Evolutionary conservation across 2,329 filamentous ascomycete species (phyloP), one percentile per base, ranked within the genome.

Genomic region (Fusarium cicatricum): DNA sequence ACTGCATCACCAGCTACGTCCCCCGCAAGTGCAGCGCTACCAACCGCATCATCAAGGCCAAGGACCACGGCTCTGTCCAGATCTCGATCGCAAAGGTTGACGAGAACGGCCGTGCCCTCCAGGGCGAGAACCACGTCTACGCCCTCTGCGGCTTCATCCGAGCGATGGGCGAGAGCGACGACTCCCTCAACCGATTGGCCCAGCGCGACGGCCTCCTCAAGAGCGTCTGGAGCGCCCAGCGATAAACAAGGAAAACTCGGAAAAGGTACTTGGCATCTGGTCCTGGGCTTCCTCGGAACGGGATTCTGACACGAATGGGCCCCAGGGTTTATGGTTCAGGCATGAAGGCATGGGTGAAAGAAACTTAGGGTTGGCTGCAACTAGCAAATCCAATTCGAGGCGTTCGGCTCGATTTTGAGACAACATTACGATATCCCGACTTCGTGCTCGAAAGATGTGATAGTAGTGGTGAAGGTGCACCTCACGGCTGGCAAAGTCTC

Each of bases 41-140:
- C 81, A 96, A 96, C 91, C 92, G 95, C 84, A 97, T 98, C 87
- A 98, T 99, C 89, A 97, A 97, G 86, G 92, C 95, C 85, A 97
- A 98, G 86, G 95, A 99, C 84, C 95, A 99, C 87, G 94, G 92
- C 74, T 96, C 91, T 65, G 95, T 98, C 73, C 95, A 99, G 83
- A 92, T 99, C 81, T 91, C 90, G 73, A 85, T 99, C 78, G 94
- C 90, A 81, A 98, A 97, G 86, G 95, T 99, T 74, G 94, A 98
- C 81, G 95, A 99, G 89, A 96, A 93, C 84, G 95, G 95, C 79
- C 91, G 93, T 74, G 92, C 93, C 70, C 75, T 88, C 83, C 92
- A 91, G 71, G 92, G 94, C 81, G 95, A 97, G 85, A 96, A 93
- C 89, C 90, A 97, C 82, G 89, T 91, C 77, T 99, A 97, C 79